Base-by-base conservation (phyloP, 345 rosid genomes). In the Streptanthus diversifolius region DNA sequence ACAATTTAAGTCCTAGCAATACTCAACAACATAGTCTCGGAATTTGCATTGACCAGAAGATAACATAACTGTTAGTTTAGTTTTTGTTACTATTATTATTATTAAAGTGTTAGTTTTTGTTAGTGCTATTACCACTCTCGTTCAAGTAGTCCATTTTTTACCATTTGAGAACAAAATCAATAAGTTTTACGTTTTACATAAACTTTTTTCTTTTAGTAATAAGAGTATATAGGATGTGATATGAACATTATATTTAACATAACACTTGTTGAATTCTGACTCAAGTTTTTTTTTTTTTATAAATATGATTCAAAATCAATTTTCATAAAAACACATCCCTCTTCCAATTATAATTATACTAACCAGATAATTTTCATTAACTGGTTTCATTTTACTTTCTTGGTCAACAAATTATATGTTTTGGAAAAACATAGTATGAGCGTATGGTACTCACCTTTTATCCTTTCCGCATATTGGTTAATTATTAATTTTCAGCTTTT, bases 401-500 rank as follows among this genome's bases (percentile, higher is more conserved):
- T 55, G 29, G 64, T 54, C 64, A 72, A 43, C n/a, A 63, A 63
- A 33, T 61, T 56, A 1, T 33, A 2, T 41, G 21, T 21, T 53
- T n/a, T 53, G 44, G 7, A 41, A 63, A 7, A 21, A 43, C 19
- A 41, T 53, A 63, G 54, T 32, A 54, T 35, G 15, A 47, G 5
- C 27, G 10, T 55, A 58, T 19, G 13, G 15, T 17, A 54, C 11
- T 73, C 58, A 74, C 37, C 25, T 39, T 73, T 44, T n/a, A 49
- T 40, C 68, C 39, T 67, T 74, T 74, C 66, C 45, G 37, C 45
- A 55, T 25, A 27, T 25, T 49, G 5, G 29, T 51, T 60, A 49
- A 66, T 58, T 32, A 66, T 48, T 15, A 44, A 35, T 17, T 68
- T 47, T 48, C 37, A 58, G 62, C 29, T 75, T 66, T 67, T 41